These are phyloP conservation scores for Colletotrichum liaoningense DNA, from an alignment of 2,329 filamentous ascomycete genomes.

Conservation along the genomic window DNA sequence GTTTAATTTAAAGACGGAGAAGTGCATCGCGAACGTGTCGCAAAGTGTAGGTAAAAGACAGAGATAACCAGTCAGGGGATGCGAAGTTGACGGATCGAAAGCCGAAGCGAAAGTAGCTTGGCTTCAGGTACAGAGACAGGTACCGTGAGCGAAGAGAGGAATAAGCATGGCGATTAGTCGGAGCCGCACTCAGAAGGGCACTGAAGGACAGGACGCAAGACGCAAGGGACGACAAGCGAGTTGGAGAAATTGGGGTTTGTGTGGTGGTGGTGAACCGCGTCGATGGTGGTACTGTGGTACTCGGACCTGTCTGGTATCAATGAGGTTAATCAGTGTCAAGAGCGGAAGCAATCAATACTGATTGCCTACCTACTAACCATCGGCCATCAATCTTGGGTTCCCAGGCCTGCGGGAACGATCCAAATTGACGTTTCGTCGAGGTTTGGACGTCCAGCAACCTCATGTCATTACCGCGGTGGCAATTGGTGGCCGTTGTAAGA, in stretches of 20 bases:
- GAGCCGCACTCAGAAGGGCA: slow-evolving; percentile 12
- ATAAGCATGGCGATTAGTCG: neutral
- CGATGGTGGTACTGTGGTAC: slow-evolving; percentile 5
- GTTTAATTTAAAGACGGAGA: slow-evolving; percentile 22
- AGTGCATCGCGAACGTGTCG: slow-evolving; percentile 1
- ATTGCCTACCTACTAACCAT: slow-evolving; percentile 16
- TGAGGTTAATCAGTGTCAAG: slow-evolving; percentile 7
- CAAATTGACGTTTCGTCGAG: slow-evolving; percentile 1
- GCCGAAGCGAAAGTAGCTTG: slow-evolving; percentile 23
- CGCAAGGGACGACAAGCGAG: slow-evolving; percentile 18
- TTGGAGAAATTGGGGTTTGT: slow-evolving; percentile 18
- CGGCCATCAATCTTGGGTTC: neutral
- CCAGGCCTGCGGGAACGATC: neutral
- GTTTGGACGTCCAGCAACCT: neutral
- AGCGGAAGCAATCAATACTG: neutral
- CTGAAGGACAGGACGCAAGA: too few species aligned
- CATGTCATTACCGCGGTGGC: neutral
- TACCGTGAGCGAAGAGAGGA: neutral
- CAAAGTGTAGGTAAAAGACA: neutral
- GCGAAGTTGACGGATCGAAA: neutral
- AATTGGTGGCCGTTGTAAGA: neutral
- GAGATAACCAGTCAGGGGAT: neutral
- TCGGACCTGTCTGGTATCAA: slow-evolving; percentile 11
- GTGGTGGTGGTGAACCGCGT: neutral
- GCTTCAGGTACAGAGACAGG: slow-evolving; percentile 28